A percentile compares a stretch with the other conserved stretches of the same genome.
These are phyloP conservation scores for Panicum miliaceum DNA, from an alignment of 176 grass and related monocot genomes.

Conservation along the genomic window DNA sequence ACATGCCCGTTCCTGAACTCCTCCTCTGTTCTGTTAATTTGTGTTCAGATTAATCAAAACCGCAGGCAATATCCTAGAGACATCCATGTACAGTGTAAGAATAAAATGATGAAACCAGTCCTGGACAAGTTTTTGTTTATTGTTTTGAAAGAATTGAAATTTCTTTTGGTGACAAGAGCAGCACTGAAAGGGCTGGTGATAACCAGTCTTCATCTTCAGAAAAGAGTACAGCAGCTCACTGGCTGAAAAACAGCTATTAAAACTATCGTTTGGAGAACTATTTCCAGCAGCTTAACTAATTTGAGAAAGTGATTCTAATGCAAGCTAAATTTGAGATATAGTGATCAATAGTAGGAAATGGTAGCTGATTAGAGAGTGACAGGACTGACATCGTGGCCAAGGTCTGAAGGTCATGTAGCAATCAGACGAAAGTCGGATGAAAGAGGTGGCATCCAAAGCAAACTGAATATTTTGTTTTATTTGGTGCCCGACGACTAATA, in stretches of 20 bases:
- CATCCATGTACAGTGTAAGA: neutral
- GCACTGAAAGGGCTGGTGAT: neutral
- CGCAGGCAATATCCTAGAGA: neutral
- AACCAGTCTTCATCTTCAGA: neutral
- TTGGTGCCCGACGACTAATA: neutral
- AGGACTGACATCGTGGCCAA: neutral
- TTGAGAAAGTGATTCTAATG: neutral
- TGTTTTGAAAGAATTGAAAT: neutral
- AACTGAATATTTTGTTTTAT: neutral
- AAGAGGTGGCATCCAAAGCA: neutral
- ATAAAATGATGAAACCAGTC: neutral
- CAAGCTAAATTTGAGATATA: neutral
- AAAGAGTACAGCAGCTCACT: neutral
- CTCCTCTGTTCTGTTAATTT: constrained; percentile 58
- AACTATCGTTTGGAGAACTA: neutral
- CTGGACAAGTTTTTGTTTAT: neutral
- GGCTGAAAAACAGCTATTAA: neutral
- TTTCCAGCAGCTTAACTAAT: neutral
- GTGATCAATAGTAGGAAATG: neutral
- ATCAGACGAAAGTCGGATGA: neutral
- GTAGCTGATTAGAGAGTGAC: neutral
- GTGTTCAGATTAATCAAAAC: neutral
- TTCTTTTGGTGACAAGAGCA: neutral
- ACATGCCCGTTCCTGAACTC: constrained; percentile 73
- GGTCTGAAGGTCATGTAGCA: neutral